Percentiles rank a stretch among this genome's conserved stretches.
Conservation (phyloP, 306 rosid genomes). For the Carpinus viminea region DNA sequence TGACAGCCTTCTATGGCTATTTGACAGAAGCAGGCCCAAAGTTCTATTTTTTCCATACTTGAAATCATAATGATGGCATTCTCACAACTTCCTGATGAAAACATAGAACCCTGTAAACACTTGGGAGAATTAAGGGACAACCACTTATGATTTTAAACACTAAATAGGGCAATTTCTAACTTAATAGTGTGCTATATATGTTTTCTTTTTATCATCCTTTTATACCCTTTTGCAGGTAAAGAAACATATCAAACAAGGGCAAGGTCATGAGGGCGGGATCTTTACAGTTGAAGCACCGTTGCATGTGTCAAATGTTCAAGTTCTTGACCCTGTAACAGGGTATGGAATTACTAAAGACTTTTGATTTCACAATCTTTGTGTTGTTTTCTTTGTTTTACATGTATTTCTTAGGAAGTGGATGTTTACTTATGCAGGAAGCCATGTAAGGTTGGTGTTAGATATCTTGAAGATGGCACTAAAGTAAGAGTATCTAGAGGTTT, state of each 20-base stretch:
- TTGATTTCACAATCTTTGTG: neutral
- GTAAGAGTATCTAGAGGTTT: constrained; percentile 86
- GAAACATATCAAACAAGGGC: constrained; percentile 96
- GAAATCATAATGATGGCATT: no score
- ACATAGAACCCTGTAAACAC: no score
- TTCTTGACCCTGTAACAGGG: constrained; percentile 84
- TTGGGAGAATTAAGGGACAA: no score
- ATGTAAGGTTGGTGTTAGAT: constrained; percentile 74
- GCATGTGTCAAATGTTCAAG: constrained; percentile 88
- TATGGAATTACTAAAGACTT: constrained; percentile 26
- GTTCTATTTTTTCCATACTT: no score
- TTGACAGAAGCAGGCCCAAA: no score
- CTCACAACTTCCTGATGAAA: no score
- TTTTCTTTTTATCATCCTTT: neutral
- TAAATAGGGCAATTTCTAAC: no score
- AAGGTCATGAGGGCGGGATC: constrained; percentile 96
- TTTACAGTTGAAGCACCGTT: constrained; percentile 92
- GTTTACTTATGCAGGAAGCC: constrained; percentile 62
- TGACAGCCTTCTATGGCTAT: no score
- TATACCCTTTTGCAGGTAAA: constrained; percentile 52
- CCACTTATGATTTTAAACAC: no score
- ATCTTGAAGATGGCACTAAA: constrained; percentile 94
- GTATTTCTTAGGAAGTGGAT: neutral
- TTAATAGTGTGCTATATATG: neutral
- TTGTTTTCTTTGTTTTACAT: constrained; percentile 1